phyloP scores from a whole-genome alignment of 768 basidiomycete species.

The Multifurca ochricompacta region DNA sequence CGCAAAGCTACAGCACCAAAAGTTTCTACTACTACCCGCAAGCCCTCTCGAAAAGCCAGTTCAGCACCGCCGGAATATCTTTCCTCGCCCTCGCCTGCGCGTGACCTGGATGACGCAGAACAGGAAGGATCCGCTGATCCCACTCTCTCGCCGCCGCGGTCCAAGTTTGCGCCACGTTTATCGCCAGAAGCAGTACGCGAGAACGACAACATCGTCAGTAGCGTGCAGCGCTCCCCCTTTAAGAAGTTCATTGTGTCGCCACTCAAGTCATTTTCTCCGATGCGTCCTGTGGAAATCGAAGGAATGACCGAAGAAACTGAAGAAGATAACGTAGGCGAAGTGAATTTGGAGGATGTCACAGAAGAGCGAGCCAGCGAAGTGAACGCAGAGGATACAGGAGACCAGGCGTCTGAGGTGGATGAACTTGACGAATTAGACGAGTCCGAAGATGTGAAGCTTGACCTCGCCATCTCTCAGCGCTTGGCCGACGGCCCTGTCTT shows the following conservation, averaged over 20 bases:
- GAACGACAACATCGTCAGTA: slow-evolving; percentile 14
- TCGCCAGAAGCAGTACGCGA: slow-evolving; percentile 33
- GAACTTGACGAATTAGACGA: slow-evolving; percentile 20
- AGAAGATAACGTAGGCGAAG: slow-evolving; percentile 19
- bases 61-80: slow-evolving; percentile 57
- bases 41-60: slow-evolving; percentile 54
- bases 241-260: slow-evolving; percentile 4
- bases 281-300: slow-evolving; percentile 3
- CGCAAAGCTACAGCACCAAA: slow-evolving; percentile 37
- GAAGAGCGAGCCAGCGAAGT: slow-evolving; percentile 14
- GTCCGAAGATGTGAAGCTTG: slow-evolving; percentile 15
- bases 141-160: slow-evolving; percentile 39
- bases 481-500: slow-evolving; percentile 31
- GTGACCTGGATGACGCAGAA: not conserved
- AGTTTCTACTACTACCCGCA: slow-evolving; percentile 35
- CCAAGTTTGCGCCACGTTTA: slow-evolving; percentile 49
- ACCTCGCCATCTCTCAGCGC: slow-evolving; percentile 31
- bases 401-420: slow-evolving; percentile 2
- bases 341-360: not conserved
- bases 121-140: slow-evolving; percentile 13
- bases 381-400: slow-evolving; percentile 1
- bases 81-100: slow-evolving; percentile 24
- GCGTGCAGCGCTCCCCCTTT: slow-evolving; percentile 15
- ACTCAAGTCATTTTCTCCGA: slow-evolving; percentile 8
- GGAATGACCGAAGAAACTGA: slow-evolving; percentile 21